Conservation (phyloP, 129 eudicot species). For the Lactuca sativa region DNA sequence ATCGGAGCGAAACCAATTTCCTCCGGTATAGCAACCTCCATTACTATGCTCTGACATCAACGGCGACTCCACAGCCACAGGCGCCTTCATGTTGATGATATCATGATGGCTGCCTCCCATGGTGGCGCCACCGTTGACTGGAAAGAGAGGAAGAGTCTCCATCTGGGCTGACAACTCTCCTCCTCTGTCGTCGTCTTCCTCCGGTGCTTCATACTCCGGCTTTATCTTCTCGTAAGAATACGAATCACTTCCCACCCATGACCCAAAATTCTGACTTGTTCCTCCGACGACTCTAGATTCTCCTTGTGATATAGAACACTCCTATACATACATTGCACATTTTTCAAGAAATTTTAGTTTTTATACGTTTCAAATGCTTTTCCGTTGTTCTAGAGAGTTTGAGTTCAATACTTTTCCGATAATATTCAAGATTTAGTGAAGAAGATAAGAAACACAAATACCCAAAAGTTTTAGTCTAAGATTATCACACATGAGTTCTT, state of each 20-base stretch:
- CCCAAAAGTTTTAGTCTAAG: too few species aligned
- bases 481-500: too few species aligned
- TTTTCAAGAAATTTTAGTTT: not conserved
- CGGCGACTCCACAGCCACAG: conserved; percentile 12
- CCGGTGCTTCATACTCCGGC: conserved; percentile 37
- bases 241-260: conserved; percentile 50
- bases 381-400: not conserved
- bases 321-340: conserved; percentile 40
- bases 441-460: too few species aligned
- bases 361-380: not conserved
- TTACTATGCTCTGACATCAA: not conserved
- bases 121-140: conserved; percentile 54
- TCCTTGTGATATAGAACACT: conserved; percentile 71
- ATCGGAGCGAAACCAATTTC: conserved; percentile 42
- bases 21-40: conserved; percentile 31
- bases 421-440: too few species aligned
- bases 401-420: too few species aligned
- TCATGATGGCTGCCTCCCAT: conserved; percentile 20
- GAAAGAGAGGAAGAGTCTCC: conserved; percentile 90
- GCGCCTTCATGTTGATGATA: conserved; percentile 15
- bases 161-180: conserved; percentile 37
- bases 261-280: conserved; percentile 37
- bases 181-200: conserved; percentile 23
- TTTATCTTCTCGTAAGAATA: conserved; percentile 40
- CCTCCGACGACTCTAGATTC: conserved; percentile 33